These are phyloP conservation scores for Cantharellus anzutake DNA, from an alignment of 768 basidiomycete species.

Conservation along the genomic window DNA sequence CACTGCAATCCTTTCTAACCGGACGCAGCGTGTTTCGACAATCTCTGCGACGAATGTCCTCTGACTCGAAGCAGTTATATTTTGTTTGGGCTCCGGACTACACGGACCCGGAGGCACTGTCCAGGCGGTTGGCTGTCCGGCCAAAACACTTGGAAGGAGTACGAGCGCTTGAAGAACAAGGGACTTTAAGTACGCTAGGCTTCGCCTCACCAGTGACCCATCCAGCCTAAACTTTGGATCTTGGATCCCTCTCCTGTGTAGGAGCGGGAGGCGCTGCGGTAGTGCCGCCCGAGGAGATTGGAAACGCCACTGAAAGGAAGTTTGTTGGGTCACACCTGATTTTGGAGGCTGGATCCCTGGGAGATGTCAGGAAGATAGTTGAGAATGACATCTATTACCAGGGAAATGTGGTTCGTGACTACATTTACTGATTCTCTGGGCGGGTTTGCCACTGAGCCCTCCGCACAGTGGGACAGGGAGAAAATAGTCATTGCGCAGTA, in stretches of 20 bases:
- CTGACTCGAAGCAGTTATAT: slow-evolving; percentile 16
- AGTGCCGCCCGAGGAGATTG: background rate
- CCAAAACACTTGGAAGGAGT: slow-evolving; percentile 30
- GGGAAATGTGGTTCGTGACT: slow-evolving; percentile 22
- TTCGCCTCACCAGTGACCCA: background rate
- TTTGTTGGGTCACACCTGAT: slow-evolving; percentile 43
- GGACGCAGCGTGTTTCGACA: no score
- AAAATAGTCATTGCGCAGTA: background rate
- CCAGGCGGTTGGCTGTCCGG: slow-evolving; percentile 38
- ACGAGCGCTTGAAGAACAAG: slow-evolving; percentile 12
- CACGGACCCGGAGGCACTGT: slow-evolving; percentile 36
- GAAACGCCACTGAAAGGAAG: slow-evolving; percentile 20
- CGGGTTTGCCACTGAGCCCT: background rate
- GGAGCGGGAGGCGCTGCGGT: no score
- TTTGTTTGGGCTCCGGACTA: slow-evolving; percentile 51
- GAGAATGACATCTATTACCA: slow-evolving; percentile 28
- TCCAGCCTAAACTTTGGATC: background rate
- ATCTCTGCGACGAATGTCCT: no score
- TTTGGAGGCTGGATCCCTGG: slow-evolving; percentile 33
- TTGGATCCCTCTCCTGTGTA: background rate
- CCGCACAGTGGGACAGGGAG: background rate
- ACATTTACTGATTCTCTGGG: background rate
- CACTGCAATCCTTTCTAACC: no score
- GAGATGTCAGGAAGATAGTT: slow-evolving; percentile 23
- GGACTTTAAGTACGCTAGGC: slow-evolving; percentile 9